Conservation (phyloP, 345 rosid species). For the Bruguiera gymnorhiza region DNA sequence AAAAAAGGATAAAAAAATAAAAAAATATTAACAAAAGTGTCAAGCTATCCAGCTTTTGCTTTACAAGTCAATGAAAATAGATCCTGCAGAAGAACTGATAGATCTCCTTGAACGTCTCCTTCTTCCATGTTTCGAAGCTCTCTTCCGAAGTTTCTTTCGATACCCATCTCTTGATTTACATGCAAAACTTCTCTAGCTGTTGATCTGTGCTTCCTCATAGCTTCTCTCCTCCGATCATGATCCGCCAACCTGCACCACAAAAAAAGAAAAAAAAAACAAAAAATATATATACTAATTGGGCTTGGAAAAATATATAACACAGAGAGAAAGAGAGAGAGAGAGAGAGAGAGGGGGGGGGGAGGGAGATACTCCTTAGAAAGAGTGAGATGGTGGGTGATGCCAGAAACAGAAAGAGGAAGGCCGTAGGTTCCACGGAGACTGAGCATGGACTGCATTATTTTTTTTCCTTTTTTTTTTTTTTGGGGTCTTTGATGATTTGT, state of each 20-base stretch:
- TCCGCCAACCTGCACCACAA: conserved; percentile 44
- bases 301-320: background rate
- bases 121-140: conserved; percentile 11
- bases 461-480: background rate
- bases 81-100: conserved; percentile 34
- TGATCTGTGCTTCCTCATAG: conserved; percentile 36
- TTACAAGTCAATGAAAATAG: conserved; percentile 25
- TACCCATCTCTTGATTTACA: conserved; percentile 28
- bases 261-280: background rate
- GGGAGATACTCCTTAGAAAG: conserved; percentile 40
- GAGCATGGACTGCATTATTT: conserved; percentile 40
- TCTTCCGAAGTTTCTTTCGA: conserved; percentile 17
- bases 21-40: background rate
- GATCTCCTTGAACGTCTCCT: conserved; percentile 35
- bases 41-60: conserved; percentile 44
- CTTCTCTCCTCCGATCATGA: conserved; percentile 53
- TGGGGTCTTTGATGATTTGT: background rate
- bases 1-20: background rate
- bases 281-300: background rate
- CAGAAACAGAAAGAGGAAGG: conserved; percentile 49
- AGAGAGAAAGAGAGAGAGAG: background rate
- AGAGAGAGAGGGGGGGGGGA: conserved; percentile 1
- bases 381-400: conserved; percentile 33
- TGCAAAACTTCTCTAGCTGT: conserved; percentile 11
- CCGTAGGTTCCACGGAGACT: conserved; percentile 47